Base-by-base conservation (phyloP, 371 early-diverging fungal species). In the Polyrhizophydium stewartii region DNA sequence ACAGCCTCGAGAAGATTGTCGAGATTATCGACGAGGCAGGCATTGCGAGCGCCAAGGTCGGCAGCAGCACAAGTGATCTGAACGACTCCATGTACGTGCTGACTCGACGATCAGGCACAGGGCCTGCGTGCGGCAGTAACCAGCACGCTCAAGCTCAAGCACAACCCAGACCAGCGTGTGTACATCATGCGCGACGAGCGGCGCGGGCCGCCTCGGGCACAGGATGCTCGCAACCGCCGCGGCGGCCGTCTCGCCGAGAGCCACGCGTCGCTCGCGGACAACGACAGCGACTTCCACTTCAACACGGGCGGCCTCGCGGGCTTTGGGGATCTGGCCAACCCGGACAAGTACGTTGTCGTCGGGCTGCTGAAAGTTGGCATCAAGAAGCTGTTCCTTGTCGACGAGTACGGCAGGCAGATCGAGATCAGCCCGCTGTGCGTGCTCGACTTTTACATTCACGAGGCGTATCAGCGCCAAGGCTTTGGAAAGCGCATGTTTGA, bases 371-470 rank as follows among this genome's bases (percentile, higher is more conserved):
- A 68, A 49, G 66, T 68, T 22, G 69, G 66, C 9, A 9, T 21
- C 33, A 68, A 68, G 58, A 62, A 49, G 17, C 52, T 68, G 16
- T 68, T 61, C 46, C 38, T 66, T 9, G 32, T 27, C n/a, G 74
- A 74, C 60, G 71, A 61, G 28, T 43, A 27, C 25, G 71, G 70
- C 5, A 17, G 72, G 27, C 73, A 69, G 24, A 25, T 59, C n/a
- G 69, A 74, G 41, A 67, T 70, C 22, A 58, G 28, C 6, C 74
- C 76, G 31, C 63, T 78, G 6, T 78, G 78, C 47, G 75, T 78
- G 21, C 53, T 78, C 33, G 78, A 78, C 47, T 74, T 78, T 59
- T 78, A 74, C 47, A 60, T 78, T 5, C 64, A 66, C 31, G 76
- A 71, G 33, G 22, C 53, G 0, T 27, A 22, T 16, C 78, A 76